Base-by-base conservation (phyloP, 2,329 filamentous ascomycete species). In the Periconia macrospinosa region DNA sequence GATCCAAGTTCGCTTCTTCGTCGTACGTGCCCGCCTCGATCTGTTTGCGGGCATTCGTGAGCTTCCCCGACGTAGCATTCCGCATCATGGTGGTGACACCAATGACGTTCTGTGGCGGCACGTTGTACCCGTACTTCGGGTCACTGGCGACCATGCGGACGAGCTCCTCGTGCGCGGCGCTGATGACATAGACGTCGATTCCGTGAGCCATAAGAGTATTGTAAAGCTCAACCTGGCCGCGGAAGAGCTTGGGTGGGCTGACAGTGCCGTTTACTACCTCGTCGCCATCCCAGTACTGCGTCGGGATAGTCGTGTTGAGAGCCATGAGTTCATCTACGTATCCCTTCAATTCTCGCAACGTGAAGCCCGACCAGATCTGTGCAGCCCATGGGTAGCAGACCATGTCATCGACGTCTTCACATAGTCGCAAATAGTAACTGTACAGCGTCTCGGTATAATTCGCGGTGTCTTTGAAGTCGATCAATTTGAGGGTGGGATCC, bases 121-220 rank as follows among this genome's bases (percentile, higher is more conserved):
- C 61, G 17, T 70, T 70, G 57, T 68, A 70, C 18, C 67, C 67
- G 40, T 70, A 70, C 35, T 68, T 68, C 1, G 66, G 66, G 42
- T 70, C 67, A 50, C 62, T 66, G 40, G 66, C 67, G 9, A 70
- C 63, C 60, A 70, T 66, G 13, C 67, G 63, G 9, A 70, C 67
- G n/a, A 70, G 62, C 46, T 70, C 67, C 47, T 70, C 67, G 37
- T 68, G 61, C 15, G 67, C 58, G 8, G 67, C 67, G 43, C 62
- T 66, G 41, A 70, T 65, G 10, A 70, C 64, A 23, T 67, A 70
- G 11, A 70, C 67, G 6, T 53, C 58, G 49, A 70, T 70, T 11
- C 67, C 67, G 18, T 70, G 58, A 37, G 62, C 56, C 65, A 68
- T 68, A 13, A 69, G 53, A 23, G 66, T 59, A 23, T 68, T 68